Evolutionary conservation across 768 basidiomycete genomes (phyloP).

Genomic region (Dendrothele bispora): DNA sequence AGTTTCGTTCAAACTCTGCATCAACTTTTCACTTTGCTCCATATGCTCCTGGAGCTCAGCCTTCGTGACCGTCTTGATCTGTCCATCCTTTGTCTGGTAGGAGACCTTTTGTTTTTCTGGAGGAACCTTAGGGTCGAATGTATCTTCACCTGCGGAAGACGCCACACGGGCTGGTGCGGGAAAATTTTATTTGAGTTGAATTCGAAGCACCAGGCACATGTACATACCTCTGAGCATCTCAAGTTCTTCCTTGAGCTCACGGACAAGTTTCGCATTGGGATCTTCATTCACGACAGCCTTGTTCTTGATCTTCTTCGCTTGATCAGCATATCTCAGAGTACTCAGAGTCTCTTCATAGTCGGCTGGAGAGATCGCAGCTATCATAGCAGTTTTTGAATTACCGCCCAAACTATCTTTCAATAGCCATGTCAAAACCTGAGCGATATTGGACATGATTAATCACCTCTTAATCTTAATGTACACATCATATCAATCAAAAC

Average conservation of each 20-base stretch:
- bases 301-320: slow-evolving; percentile 99
- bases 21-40: slow-evolving; percentile 91
- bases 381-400: slow-evolving; percentile 99
- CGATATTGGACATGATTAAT: neutral
- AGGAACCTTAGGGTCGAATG: slow-evolving; percentile 85
- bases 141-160: slow-evolving; percentile 63
- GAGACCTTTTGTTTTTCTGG: slow-evolving; percentile 95
- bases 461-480: neutral
- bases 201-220: too few relatives aligned
- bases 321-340: slow-evolving; percentile 96
- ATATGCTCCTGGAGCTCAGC: slow-evolving; percentile 97
- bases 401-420: slow-evolving; percentile 97
- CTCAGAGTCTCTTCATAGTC: slow-evolving; percentile 98
- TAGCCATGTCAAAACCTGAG: slow-evolving; percentile 97
- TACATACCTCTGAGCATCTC: slow-evolving; percentile 80
- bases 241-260: slow-evolving; percentile 98
- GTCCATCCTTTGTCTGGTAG: slow-evolving; percentile 90
- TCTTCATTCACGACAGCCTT: slow-evolving; percentile 99
- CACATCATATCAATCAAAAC: slow-evolving; percentile 30
- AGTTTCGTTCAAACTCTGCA: slow-evolving; percentile 91
- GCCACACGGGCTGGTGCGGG: slow-evolving; percentile 83
- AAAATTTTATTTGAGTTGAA: too few relatives aligned
- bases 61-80: slow-evolving; percentile 93
- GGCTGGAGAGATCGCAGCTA: slow-evolving; percentile 97
- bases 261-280: slow-evolving; percentile 97